Conservation (phyloP, 768 basidiomycete species). For the Agaricus sinodeliciosus region DNA sequence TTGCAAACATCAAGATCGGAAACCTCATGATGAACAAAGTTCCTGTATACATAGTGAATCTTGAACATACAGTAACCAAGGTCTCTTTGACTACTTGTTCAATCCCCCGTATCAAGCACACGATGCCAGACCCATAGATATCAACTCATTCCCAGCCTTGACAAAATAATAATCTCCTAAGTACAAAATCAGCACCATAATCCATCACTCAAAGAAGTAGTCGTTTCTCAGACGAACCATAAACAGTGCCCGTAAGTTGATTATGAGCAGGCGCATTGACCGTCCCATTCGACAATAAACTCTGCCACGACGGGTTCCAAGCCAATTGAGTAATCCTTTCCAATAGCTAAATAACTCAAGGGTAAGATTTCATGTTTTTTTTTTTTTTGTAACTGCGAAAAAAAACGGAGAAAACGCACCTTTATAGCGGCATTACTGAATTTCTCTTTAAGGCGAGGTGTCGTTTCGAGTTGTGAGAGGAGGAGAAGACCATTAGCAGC, state of each 20-base stretch:
- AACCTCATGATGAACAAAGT: too few relatives aligned
- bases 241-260: slow-evolving; percentile 53
- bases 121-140: slow-evolving; percentile 34
- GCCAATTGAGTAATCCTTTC: slow-evolving; percentile 41
- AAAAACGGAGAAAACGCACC: slow-evolving; percentile 22
- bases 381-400: not conserved
- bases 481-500: slow-evolving; percentile 54
- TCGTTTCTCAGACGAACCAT: slow-evolving; percentile 22
- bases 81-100: too few relatives aligned
- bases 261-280: slow-evolving; percentile 52
- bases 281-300: slow-evolving; percentile 59
- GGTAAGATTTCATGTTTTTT: not conserved
- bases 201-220: not conserved
- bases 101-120: slow-evolving; percentile 17
- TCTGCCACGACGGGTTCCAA: slow-evolving; percentile 58
- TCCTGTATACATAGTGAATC: too few relatives aligned
- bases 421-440: slow-evolving; percentile 46
- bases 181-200: not conserved
- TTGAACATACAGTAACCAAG: too few relatives aligned
- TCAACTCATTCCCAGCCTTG: slow-evolving; percentile 46
- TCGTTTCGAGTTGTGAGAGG: slow-evolving; percentile 39
- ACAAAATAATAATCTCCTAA: slow-evolving; percentile 63
- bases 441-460: slow-evolving; percentile 21
- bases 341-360: slow-evolving; percentile 32
- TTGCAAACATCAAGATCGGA: too few relatives aligned